These are phyloP conservation scores for Pneumocystis jirovecii DNA, from an alignment of 1,139 yeast genomes.

Conservation along the genomic window DNA sequence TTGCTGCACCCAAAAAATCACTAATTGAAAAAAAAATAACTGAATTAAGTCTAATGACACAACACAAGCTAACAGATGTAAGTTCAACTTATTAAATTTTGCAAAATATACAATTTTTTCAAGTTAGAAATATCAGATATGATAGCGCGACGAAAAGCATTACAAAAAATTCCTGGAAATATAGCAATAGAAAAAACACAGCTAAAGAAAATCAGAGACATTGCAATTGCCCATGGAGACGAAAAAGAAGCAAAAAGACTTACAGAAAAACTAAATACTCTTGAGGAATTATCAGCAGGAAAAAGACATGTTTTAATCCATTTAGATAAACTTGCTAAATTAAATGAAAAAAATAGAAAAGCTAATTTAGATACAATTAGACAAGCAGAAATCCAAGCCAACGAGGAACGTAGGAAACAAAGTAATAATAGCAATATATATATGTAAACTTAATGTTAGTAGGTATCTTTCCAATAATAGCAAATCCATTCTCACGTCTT, in stretches of 20 bases:
- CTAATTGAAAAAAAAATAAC: slow-evolving; percentile 51
- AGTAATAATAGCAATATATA: slow-evolving; percentile 26
- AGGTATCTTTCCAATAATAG: not conserved
- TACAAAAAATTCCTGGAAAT: slow-evolving; percentile 48
- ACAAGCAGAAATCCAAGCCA: slow-evolving; percentile 57
- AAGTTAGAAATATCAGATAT: slow-evolving; percentile 52
- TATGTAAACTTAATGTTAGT: slow-evolving; percentile 26
- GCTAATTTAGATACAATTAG: slow-evolving; percentile 64
- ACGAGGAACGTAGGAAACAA: slow-evolving; percentile 36
- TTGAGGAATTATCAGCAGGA: slow-evolving; percentile 14
- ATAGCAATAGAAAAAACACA: slow-evolving; percentile 65
- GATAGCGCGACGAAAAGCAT: slow-evolving; percentile 55
- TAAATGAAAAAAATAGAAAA: slow-evolving; percentile 69
- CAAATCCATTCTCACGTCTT: slow-evolving; percentile 77
- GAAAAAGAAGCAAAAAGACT: slow-evolving; percentile 37
- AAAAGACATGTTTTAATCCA: slow-evolving; percentile 4
- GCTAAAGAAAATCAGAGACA: slow-evolving; percentile 57
- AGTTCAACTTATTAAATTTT: not conserved
- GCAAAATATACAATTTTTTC: not conserved
- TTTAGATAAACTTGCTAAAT: slow-evolving; percentile 38
- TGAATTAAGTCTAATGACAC: slow-evolving; percentile 46
- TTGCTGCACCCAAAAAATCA: slow-evolving; percentile 47
- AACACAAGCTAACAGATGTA: slow-evolving; percentile 52
- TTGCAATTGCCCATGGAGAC: slow-evolving; percentile 57
- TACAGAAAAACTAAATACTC: slow-evolving; percentile 35